These are phyloP conservation scores for Metrosideros polymorpha DNA, from an alignment of 441 rosid species.

Conservation along the genomic window DNA sequence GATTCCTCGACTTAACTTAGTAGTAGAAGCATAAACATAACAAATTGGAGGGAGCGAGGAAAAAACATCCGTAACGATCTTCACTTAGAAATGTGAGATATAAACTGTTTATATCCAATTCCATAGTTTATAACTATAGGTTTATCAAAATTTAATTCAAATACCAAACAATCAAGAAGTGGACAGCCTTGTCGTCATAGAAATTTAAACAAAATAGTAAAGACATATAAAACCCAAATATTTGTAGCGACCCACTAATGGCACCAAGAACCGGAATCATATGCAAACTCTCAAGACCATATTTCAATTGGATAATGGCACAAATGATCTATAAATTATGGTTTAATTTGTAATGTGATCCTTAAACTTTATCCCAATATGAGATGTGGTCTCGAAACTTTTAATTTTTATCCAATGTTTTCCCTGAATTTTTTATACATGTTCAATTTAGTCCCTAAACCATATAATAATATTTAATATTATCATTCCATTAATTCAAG, in stretches of 20 bases:
- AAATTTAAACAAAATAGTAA: neutral
- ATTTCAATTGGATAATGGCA: too few relatives aligned
- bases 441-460: too few relatives aligned
- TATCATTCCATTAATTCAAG: too few relatives aligned
- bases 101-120: neutral
- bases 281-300: neutral
- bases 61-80: neutral
- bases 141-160: neutral
- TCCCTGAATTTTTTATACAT: too few relatives aligned
- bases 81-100: neutral
- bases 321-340: too few relatives aligned
- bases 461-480: too few relatives aligned
- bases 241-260: neutral
- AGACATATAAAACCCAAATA: neutral
- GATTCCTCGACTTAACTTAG: neutral
- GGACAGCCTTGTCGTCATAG: neutral
- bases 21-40: neutral
- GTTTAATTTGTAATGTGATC: too few relatives aligned
- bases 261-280: neutral
- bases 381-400: too few relatives aligned
- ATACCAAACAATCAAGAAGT: neutral
- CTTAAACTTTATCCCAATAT: too few relatives aligned
- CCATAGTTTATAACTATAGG: neutral
- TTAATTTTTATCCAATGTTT: too few relatives aligned
- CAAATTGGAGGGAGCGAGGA: neutral